phyloP scores from a whole-genome alignment of 2,329 filamentous ascomycete genomes.

The Cladosporium austrohemisphaericum region DNA sequence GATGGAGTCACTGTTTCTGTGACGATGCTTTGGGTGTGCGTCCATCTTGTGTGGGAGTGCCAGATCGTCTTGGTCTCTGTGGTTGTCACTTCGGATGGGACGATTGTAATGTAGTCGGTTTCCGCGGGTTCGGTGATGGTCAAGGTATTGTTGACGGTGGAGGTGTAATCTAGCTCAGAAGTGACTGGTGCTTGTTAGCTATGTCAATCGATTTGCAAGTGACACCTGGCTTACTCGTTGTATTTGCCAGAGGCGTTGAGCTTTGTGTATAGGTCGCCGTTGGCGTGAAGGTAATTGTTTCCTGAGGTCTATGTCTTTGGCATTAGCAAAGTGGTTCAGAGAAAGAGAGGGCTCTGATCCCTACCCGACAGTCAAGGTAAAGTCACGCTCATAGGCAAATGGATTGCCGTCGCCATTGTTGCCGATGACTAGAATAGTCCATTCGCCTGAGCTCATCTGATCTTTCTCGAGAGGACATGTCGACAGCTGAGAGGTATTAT shows the following conservation, averaged over 20 bases:
- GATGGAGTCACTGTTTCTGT: conserved; percentile 36
- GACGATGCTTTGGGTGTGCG: conserved; percentile 19
- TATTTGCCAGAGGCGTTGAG: conserved; percentile 11
- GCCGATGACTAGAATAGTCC: conserved; percentile 18
- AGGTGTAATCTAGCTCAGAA: conserved; percentile 16
- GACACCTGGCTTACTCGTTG: conserved; percentile 3
- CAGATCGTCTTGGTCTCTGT: conserved; percentile 29
- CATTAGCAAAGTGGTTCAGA: not conserved
- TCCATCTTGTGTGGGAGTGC: conserved; percentile 33
- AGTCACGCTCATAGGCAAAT: conserved; percentile 20
- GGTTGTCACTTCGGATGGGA: conserved; percentile 10
- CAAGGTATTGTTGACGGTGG: conserved; percentile 16
- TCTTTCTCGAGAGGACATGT: conserved; percentile 21
- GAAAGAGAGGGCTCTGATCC: not conserved
- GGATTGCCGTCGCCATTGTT: conserved; percentile 23
- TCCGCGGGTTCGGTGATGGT: conserved; percentile 14
- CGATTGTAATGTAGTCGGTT: conserved; percentile 16
- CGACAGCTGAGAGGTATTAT: conserved; percentile 17
- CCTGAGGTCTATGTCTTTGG: not conserved
- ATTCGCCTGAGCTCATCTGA: conserved; percentile 21
- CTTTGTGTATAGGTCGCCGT: conserved; percentile 21
- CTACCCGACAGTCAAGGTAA: conserved; percentile 16
- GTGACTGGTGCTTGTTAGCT: conserved; percentile 5
- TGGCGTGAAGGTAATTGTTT: conserved; percentile 19
- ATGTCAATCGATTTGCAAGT: not conserved